Conservation (phyloP, 2,329 filamentous ascomycete genomes). For the Zalaria obscura region DNA sequence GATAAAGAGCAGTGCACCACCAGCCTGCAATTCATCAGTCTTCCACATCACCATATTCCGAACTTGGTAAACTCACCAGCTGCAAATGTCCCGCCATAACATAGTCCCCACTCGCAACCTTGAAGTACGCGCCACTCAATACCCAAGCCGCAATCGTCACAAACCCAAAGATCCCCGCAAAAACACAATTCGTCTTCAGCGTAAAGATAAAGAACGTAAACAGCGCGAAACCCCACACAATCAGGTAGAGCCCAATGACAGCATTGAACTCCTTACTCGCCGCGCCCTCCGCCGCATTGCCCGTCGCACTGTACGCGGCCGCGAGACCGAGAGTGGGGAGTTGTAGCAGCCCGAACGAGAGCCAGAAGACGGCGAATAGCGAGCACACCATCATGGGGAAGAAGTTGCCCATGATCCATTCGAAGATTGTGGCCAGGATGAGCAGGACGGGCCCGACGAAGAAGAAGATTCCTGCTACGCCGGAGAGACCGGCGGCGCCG, state of each 20-base stretch:
- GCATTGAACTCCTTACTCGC: constrained; percentile 33
- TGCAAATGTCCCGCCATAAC: constrained; percentile 28
- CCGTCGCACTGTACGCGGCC: constrained; percentile 26
- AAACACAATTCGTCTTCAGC: constrained; percentile 35
- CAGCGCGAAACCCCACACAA: constrained; percentile 39
- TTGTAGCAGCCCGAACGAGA: constrained; percentile 37
- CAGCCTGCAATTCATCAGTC: constrained; percentile 12
- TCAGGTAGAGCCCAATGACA: constrained; percentile 33
- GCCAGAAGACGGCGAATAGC: constrained; percentile 39
- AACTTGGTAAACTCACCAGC: constrained; percentile 22
- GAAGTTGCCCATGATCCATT: constrained; percentile 40
- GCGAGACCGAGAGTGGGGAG: constrained; percentile 35
- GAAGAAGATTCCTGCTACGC: constrained; percentile 26
- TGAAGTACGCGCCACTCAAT: constrained; percentile 36
- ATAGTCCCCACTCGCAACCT: constrained; percentile 29
- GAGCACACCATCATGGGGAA: constrained; percentile 38
- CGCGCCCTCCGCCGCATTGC: constrained; percentile 28
- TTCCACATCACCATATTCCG: too few relatives aligned
- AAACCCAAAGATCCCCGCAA: constrained; percentile 34
- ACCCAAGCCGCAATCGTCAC: constrained; percentile 32
- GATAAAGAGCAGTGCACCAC: constrained; percentile 27
- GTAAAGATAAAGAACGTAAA: constrained; percentile 39
- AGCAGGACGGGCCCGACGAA: constrained; percentile 33
- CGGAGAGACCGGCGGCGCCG: constrained; percentile 20
- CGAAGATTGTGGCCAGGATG: constrained; percentile 33